These are phyloP conservation scores for Striga hermonthica DNA, from an alignment of 305 asterid species.

Conservation along the genomic window DNA sequence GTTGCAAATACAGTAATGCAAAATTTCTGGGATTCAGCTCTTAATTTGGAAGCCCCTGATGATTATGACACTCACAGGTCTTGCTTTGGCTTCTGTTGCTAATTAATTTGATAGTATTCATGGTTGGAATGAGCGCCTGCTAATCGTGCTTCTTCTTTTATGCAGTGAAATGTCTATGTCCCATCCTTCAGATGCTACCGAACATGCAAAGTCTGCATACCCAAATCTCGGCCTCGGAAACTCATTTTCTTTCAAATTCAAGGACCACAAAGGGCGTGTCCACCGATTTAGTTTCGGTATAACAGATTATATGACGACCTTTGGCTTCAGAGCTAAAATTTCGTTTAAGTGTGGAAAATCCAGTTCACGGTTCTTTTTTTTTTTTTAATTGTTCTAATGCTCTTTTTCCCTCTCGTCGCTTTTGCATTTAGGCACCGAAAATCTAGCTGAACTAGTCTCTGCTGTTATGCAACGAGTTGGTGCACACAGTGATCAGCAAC, in stretches of 20 bases:
- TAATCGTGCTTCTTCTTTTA: conserved; percentile 21
- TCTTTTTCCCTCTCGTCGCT: conserved; percentile 7
- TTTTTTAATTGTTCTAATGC: conserved; percentile 13
- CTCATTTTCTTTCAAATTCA: conserved; percentile 75
- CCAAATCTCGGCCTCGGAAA: conserved; percentile 81
- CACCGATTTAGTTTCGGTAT: conserved; percentile 82
- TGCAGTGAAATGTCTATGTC: conserved; percentile 86
- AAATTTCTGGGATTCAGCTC: conserved; percentile 97
- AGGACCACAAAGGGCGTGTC: conserved; percentile 66
- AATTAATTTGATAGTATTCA: conserved; percentile 2
- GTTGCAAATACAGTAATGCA: conserved; percentile 82
- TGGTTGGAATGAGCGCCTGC: neutral
- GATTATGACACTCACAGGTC: conserved; percentile 88
- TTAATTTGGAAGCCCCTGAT: conserved; percentile 77
- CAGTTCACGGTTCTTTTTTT: no score
- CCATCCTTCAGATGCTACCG: conserved; percentile 62
- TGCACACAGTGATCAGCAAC: conserved; percentile 38
- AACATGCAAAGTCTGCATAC: conserved; percentile 58
- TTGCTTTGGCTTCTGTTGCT: conserved; percentile 22
- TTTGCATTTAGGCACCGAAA: conserved; percentile 61
- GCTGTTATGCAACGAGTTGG: conserved; percentile 74
- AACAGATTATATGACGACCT: conserved; percentile 24
- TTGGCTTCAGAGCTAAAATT: neutral
- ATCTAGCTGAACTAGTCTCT: conserved; percentile 70
- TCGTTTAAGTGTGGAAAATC: no score